These are phyloP conservation scores for Fraxinus sp. DNA, from an alignment of 305 asterid species.

Conservation along the genomic window DNA sequence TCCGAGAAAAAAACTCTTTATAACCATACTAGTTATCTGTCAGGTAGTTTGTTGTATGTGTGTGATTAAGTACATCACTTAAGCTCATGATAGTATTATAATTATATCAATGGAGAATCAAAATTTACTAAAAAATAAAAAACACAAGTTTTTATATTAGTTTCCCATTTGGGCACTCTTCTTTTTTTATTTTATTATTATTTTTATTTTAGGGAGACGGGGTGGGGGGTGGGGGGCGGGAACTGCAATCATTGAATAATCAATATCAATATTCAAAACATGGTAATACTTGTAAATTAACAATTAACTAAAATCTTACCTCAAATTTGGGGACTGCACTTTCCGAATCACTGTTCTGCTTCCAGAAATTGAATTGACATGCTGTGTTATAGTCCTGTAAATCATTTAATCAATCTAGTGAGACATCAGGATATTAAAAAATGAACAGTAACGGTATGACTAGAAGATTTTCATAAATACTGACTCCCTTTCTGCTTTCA, in stretches of 20 bases:
- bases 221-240: not conserved
- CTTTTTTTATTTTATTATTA: no score
- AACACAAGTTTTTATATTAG: not conserved
- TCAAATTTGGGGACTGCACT: slow-evolving; percentile 30
- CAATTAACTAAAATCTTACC: slow-evolving; percentile 31
- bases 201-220: no score
- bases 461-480: not conserved
- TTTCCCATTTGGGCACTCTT: not conserved
- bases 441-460: not conserved
- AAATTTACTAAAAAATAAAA: not conserved
- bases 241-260: not conserved
- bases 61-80: not conserved
- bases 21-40: not conserved
- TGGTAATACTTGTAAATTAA: not conserved
- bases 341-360: slow-evolving; percentile 31
- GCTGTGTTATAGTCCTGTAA: slow-evolving; percentile 39
- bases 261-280: not conserved
- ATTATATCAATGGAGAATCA: not conserved
- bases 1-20: not conserved
- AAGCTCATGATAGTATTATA: not conserved
- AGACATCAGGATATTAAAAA: not conserved
- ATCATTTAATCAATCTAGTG: slow-evolving; percentile 9
- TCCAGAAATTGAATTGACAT: slow-evolving; percentile 30
- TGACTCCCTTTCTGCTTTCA: not conserved
- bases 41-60: not conserved